Evolutionary conservation across 768 basidiomycete species (phyloP), one percentile per base, ranked within the genome.

Genomic region (Boletus subcaerulescens): DNA sequence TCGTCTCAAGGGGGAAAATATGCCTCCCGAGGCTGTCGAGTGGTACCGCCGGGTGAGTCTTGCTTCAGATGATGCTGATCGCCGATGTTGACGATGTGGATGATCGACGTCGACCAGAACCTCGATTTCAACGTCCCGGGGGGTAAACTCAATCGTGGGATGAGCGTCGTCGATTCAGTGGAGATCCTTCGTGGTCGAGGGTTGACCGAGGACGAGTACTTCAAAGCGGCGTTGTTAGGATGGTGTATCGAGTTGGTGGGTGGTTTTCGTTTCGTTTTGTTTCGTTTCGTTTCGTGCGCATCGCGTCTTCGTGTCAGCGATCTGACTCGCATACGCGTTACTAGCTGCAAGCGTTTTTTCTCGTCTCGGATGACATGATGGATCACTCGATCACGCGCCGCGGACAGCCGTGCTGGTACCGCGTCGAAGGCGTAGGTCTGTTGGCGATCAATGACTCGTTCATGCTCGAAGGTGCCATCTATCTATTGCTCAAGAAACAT

Each of bases 341-440:
- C 32, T 64, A 96, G 93, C 83, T 99, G 9, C 96, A 98, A 86
- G 94, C 93, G 0, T 97, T 88, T 74, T 98, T 98, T 86, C 84
- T 98, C 52, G 93, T 97, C 52, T 82, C 60, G 35, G 60, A 99
- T 73, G 96, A 98, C 72, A 94, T 98, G 65, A 99, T 99, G 97
- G 96, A 99, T 68, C 71, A 80, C 18, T 92, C 90, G 45, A 87
- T 98, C 62, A 98, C 96, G 12, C 88, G 96, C 24, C 87, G 96
- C 11, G 87, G 89, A 5, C 95, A 97, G 72, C 89, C 94, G 2
- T 99, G 96, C 75, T 99, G 92, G 91, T 98, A 96, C 76, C 81
- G 76, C 45, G 70, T 83, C 39, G 77, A 79, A 52, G 76, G 75
- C 15, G 65, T 71, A 57, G 86, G 86, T 44, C 85, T 86, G 73